These are phyloP conservation scores for Rhytidhysteron rufulum DNA, from an alignment of 2,329 filamentous ascomycete species.

Conservation along the genomic window DNA sequence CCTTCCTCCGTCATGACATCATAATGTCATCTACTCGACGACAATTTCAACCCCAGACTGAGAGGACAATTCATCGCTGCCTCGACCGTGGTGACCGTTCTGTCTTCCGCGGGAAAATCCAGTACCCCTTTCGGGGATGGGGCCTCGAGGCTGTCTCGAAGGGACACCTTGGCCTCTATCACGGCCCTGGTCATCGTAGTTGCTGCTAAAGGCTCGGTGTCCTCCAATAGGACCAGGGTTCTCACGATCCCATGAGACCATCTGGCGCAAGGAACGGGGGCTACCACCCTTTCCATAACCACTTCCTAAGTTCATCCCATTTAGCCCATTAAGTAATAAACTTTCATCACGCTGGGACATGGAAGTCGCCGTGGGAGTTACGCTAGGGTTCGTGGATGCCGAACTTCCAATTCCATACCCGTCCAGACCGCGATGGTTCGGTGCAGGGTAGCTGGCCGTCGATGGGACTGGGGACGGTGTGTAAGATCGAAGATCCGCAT, in stretches of 20 bases:
- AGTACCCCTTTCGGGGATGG: slow-evolving; percentile 56
- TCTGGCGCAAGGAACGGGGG: slow-evolving; percentile 56
- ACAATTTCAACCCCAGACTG: slow-evolving; percentile 61
- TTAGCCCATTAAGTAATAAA: slow-evolving; percentile 61
- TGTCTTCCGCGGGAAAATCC: slow-evolving; percentile 54
- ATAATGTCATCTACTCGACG: slow-evolving; percentile 49
- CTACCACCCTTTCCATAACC: slow-evolving; percentile 48
- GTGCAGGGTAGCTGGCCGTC: slow-evolving; percentile 78
- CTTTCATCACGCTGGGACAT: slow-evolving; percentile 54
- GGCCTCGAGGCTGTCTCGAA: slow-evolving; percentile 60
- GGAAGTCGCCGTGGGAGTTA: slow-evolving; percentile 57
- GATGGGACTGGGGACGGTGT: slow-evolving; percentile 91
- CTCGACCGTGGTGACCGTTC: slow-evolving; percentile 59
- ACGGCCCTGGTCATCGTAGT: slow-evolving; percentile 53
- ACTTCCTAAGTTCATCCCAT: slow-evolving; percentile 56
- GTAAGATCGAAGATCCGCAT: slow-evolving; percentile 90
- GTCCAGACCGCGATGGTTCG: slow-evolving; percentile 59
- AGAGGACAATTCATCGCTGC: slow-evolving; percentile 61
- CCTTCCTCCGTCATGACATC: too few relatives aligned
- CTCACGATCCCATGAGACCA: slow-evolving; percentile 59
- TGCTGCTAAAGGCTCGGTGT: slow-evolving; percentile 59
- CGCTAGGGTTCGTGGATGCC: slow-evolving; percentile 62
- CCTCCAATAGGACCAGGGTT: slow-evolving; percentile 60
- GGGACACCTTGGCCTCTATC: slow-evolving; percentile 48
- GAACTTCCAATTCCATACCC: slow-evolving; percentile 55